Conservation (phyloP, 2,329 filamentous ascomycete genomes). For the Podosphaera xanthii region DNA sequence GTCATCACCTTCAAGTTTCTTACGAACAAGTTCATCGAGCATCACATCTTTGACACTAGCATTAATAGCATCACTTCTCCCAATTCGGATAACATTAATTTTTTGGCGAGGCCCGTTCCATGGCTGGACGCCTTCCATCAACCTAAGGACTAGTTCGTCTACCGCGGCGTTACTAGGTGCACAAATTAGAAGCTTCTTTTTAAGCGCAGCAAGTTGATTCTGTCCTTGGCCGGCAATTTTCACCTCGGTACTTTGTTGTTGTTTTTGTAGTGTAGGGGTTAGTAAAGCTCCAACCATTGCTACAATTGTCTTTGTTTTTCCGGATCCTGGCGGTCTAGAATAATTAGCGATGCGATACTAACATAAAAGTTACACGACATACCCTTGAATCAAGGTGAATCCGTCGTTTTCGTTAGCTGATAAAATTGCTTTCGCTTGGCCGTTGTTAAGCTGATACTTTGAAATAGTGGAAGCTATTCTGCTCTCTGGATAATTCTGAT, state of each 20-base stretch:
- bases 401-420: conserved; percentile 90
- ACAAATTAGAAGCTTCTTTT: conserved; percentile 83
- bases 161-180: conserved; percentile 98
- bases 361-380: conserved; percentile 13
- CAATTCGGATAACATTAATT: conserved; percentile 72
- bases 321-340: conserved; percentile 68
- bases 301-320: conserved; percentile 95
- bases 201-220: conserved; percentile 15
- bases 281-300: conserved; percentile 83
- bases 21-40: conserved; percentile 72
- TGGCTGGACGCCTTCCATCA: conserved; percentile 71
- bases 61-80: conserved; percentile 82
- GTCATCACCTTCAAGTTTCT: conserved; percentile 39
- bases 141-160: conserved; percentile 79
- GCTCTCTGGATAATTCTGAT: conserved; percentile 58
- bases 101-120: conserved; percentile 47
- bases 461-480: conserved; percentile 44
- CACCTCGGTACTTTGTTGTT: conserved; percentile 8
- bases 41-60: conserved; percentile 73
- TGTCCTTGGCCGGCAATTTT: background rate
- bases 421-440: conserved; percentile 76
- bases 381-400: conserved; percentile 88
- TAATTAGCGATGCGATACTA: conserved; percentile 2
- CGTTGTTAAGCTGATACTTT: conserved; percentile 67
- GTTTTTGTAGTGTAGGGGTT: conserved; percentile 24